Conservation (phyloP, 768 basidiomycete genomes). For the Tylopilus plumbeoviolaceoides region DNA sequence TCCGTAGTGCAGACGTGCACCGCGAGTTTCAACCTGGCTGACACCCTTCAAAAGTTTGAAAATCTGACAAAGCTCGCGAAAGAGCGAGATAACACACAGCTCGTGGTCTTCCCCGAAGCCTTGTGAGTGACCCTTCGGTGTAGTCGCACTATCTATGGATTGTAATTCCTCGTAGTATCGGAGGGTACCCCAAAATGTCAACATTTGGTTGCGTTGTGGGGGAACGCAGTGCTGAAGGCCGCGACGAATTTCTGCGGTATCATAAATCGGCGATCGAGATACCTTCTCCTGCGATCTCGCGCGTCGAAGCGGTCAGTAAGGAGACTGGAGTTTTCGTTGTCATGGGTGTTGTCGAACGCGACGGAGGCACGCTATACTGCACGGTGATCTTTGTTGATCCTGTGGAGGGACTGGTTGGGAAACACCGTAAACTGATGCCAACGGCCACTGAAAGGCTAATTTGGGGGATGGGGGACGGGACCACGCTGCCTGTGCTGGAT, state of each 20-base stretch:
- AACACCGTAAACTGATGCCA: slow-evolving; percentile 62
- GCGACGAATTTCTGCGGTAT: slow-evolving; percentile 58
- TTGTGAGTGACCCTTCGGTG: slow-evolving; percentile 37
- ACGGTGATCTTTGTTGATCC: slow-evolving; percentile 56
- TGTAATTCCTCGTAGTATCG: slow-evolving; percentile 35
- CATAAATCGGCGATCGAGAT: slow-evolving; percentile 52
- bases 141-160: not conserved
- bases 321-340: slow-evolving; percentile 52
- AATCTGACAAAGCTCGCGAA: slow-evolving; percentile 41
- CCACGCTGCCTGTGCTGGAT: slow-evolving; percentile 47
- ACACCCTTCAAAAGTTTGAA: slow-evolving; percentile 49
- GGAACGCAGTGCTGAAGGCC: slow-evolving; percentile 43
- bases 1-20: slow-evolving; percentile 54
- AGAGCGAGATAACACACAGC: slow-evolving; percentile 42
- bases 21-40: slow-evolving; percentile 40
- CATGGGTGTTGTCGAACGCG: slow-evolving; percentile 56
- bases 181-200: slow-evolving; percentile 59
- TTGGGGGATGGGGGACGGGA: slow-evolving; percentile 59
- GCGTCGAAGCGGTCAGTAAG: slow-evolving; percentile 46
- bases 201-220: slow-evolving; percentile 44
- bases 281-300: slow-evolving; percentile 45
- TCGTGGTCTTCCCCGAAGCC: slow-evolving; percentile 56
- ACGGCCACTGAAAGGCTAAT: slow-evolving; percentile 57
- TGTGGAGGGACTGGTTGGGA: slow-evolving; percentile 46
- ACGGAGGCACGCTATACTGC: slow-evolving; percentile 59